Evolutionary conservation across 495 filamentous ascomycete genomes (phyloP), one percentile per base, ranked within the genome.

Genomic region (Aspergillus egyptiacus): DNA sequence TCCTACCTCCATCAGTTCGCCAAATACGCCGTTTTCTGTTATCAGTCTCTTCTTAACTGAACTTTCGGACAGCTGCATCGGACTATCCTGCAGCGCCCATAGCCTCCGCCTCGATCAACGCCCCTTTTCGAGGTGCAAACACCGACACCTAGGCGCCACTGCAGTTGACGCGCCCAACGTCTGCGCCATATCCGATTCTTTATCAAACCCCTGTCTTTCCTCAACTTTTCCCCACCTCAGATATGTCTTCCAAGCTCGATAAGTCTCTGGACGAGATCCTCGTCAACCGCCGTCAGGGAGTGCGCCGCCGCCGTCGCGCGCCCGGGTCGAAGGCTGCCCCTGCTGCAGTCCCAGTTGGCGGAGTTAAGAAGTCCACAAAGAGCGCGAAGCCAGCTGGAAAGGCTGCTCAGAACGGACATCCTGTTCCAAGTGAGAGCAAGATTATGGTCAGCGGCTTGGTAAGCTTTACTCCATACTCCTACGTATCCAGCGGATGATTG

Each of bases 381-480:
- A 62, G 73, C 43, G 65, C 78, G 51, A 89, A 85, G 63, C 59
- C 71, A 53, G 65, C 74, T 53, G 65, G 72, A 42, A 91, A 88
- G 78, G 66, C 75, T 39, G 70, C 73, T 17, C 80, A 89, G 40
- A 81, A 78, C 56, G 83, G 82, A 50, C 75, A 78, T 51, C 63
- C 75, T 51, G 71, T 63, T 40, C 54, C 68, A 39, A 80, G 79
- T 62, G 88, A 89, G 46, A 90, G 88, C 78, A 97, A 96, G 72
- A 93, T 97, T 74, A 84, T 95, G 68, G 90, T 98, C 70, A 94
- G 87, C 82, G 91, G 91, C 74, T 77, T 98, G 78, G 91, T 96
- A 83, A 74, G 90, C 71, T 53, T n/a, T 53, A 51, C 15, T 24
- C 49, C 36, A 1, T 23, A 13, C 20, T 2, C 19, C 14, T 25